These are phyloP conservation scores for Naematelia encephala DNA, from an alignment of 768 basidiomycete species.

Conservation along the genomic window DNA sequence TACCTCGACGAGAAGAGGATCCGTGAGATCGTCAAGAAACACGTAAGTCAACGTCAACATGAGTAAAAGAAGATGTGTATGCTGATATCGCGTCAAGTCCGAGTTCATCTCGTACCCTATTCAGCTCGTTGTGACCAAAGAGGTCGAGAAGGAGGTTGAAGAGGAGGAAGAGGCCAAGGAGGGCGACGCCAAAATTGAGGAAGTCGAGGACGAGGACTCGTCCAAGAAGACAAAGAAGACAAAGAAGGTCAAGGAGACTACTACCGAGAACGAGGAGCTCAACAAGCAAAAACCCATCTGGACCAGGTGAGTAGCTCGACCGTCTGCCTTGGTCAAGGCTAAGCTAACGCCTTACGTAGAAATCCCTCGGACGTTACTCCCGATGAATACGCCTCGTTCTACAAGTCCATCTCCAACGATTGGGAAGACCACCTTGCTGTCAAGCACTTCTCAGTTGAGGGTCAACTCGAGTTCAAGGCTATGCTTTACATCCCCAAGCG, in stretches of 20 bases:
- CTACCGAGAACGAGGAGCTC: conserved; percentile 89
- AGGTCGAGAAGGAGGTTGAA: conserved; percentile 88
- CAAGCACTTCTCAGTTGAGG: conserved; percentile 99
- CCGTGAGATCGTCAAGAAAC: conserved; percentile 99
- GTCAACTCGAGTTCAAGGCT: conserved; percentile 99
- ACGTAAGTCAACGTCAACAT: conserved; percentile 52
- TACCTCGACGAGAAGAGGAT: conserved; percentile 99
- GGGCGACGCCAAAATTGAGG: conserved; percentile 62
- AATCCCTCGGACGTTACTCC: conserved; percentile 88
- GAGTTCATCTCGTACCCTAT: conserved; percentile 99
- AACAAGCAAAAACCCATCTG: conserved; percentile 99
- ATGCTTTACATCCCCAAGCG: conserved; percentile 97
- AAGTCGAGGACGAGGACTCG: conserved; percentile 67
- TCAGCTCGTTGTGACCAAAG: conserved; percentile 96
- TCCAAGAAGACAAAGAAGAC: conserved; percentile 72
- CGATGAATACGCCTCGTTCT: conserved; percentile 94
- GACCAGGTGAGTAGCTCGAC: conserved; percentile 56
- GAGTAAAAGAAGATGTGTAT: neutral
- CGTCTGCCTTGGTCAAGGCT: neutral
- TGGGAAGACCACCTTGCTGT: conserved; percentile 99
- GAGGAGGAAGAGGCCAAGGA: conserved; percentile 70
- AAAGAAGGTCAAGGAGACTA: conserved; percentile 88
- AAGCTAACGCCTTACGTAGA: conserved; percentile 54
- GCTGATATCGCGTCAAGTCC: conserved; percentile 54
- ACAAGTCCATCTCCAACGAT: conserved; percentile 99